Conservation (phyloP, 139 green algal species). For the Raphidocelis subcapitata region DNA sequence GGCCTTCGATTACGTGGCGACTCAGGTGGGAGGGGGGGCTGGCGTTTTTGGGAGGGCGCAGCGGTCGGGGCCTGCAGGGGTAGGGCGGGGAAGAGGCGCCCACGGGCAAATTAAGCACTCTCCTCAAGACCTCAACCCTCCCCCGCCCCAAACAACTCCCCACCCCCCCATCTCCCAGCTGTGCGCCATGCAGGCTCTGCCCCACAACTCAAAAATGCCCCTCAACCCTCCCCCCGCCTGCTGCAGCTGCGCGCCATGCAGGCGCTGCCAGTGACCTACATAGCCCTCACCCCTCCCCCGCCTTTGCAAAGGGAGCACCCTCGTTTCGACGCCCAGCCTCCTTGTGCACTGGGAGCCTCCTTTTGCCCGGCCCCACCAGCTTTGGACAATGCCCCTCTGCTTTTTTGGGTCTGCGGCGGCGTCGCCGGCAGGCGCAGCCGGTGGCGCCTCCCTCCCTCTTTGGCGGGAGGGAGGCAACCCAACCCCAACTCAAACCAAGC, state of each 20-base stretch:
- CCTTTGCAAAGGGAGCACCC: too few relatives aligned
- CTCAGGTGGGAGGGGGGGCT: neutral
- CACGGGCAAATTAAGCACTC: neutral
- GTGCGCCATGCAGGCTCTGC: neutral
- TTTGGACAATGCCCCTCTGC: too few relatives aligned
- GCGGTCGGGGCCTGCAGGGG: neutral
- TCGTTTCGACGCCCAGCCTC: too few relatives aligned
- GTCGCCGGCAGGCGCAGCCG: too few relatives aligned
- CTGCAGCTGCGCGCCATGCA: conserved; percentile 48
- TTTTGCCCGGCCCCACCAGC: too few relatives aligned
- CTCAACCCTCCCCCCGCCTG: neutral
- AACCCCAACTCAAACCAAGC: too few relatives aligned
- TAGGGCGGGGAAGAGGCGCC: neutral
- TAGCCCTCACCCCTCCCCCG: too few relatives aligned
- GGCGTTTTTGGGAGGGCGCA: neutral
- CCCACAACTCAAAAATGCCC: neutral
- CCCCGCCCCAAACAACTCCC: neutral
- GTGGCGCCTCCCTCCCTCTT: too few relatives aligned
- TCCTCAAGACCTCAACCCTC: neutral
- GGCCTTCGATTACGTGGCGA: conserved; percentile 48
- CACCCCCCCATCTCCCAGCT: neutral
- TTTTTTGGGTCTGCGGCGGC: too few relatives aligned
- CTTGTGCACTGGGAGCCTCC: too few relatives aligned
- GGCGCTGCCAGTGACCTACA: conserved; percentile 25
- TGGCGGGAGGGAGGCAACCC: too few relatives aligned